Percentiles rank a stretch among this genome's conserved stretches.
Evolutionary conservation across 345 rosid genomes (phyloP).

Genomic region (Geranium brycei): DNA sequence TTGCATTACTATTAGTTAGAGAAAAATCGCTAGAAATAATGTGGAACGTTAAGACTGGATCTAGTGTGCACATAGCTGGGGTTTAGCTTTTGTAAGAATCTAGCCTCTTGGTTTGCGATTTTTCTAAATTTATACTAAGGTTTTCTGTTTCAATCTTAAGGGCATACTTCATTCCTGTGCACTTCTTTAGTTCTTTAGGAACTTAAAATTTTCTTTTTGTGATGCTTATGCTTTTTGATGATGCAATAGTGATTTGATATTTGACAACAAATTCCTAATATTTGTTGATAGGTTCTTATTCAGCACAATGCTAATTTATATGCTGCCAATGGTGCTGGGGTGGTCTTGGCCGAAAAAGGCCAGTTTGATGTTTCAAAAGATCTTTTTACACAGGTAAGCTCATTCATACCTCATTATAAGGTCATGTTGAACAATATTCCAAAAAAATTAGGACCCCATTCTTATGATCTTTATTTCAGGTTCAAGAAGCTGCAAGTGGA

Average conservation of each 20-base stretch:
- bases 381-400: constrained; percentile 71
- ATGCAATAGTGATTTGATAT: not conserved
- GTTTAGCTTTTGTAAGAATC: not conserved
- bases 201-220: not conserved
- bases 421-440: not conserved
- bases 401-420: not conserved
- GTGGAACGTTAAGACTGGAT: not conserved
- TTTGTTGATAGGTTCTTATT: constrained; percentile 53
- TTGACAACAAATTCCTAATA: constrained; percentile 4
- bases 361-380: constrained; percentile 94
- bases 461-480: constrained; percentile 27
- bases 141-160: not conserved
- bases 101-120: not conserved
- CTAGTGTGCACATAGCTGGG: not conserved
- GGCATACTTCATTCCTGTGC: not conserved
- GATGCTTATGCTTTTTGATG: not conserved
- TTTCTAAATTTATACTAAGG: not conserved
- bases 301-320: constrained; percentile 81
- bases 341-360: constrained; percentile 92
- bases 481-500: constrained; percentile 99
- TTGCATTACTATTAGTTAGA: not conserved
- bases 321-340: constrained; percentile 97
- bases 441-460: not conserved
- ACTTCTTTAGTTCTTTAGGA: no score
- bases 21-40: not conserved